phyloP scores from a whole-genome alignment of 108 stramenopile genomes.

The Nannochloropsis oceanica region DNA sequence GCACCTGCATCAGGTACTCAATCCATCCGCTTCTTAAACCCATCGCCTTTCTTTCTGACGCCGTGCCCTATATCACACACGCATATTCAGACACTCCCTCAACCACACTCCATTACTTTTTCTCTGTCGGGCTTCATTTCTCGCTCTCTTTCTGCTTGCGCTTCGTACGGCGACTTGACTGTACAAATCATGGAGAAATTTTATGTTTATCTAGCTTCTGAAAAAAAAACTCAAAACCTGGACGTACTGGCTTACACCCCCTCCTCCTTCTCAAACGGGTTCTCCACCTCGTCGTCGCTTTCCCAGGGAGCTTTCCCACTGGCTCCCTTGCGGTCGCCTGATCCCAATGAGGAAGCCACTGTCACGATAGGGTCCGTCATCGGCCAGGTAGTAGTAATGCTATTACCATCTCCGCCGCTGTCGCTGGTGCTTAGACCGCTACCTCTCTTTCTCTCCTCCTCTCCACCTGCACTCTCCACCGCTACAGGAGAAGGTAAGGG shows the following conservation, averaged over 20 bases:
- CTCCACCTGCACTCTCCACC: not conserved
- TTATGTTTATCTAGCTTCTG: too few relatives aligned
- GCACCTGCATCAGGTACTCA: too few relatives aligned
- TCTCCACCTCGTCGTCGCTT: not conserved
- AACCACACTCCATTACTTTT: too few relatives aligned
- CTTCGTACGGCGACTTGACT: too few relatives aligned
- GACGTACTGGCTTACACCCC: not conserved
- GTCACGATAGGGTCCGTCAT: not conserved
- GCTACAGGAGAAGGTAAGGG: not conserved
- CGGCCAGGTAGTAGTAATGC: not conserved
- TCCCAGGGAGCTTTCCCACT: not conserved
- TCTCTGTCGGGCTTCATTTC: too few relatives aligned
- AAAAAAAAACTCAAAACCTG: too few relatives aligned
- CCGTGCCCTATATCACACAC: too few relatives aligned
- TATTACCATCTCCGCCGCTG: not conserved
- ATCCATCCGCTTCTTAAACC: too few relatives aligned
- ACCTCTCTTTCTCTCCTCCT: not conserved
- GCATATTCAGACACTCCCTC: too few relatives aligned
- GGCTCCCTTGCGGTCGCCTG: not conserved
- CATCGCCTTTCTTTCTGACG: too few relatives aligned
- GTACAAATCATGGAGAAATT: too few relatives aligned
- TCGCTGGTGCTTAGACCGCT: not conserved
- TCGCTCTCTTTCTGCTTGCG: too few relatives aligned
- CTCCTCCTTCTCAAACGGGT: not conserved
- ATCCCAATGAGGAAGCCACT: not conserved